Conservation (phyloP, 2,329 filamentous ascomycete genomes). For the Nannizzia gypsea region DNA sequence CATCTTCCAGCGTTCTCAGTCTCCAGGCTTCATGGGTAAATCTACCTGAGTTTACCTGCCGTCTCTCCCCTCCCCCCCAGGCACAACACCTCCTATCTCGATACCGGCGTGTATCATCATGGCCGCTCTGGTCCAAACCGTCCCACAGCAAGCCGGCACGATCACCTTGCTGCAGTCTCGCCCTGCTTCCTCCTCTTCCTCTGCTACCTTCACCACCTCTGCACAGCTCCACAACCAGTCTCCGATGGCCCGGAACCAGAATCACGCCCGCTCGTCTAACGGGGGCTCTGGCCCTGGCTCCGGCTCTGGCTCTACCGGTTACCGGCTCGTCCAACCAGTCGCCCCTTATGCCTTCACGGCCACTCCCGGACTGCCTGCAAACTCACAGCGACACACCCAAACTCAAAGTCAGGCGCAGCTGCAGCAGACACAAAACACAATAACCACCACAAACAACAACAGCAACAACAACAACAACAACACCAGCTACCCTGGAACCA, state of each 20-base stretch:
- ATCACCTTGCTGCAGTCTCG: constrained; percentile 65
- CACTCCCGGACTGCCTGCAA: constrained; percentile 51
- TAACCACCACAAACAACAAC: constrained; percentile 44
- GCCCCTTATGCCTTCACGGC: constrained; percentile 67
- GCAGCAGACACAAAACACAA: no score
- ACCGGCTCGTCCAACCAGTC: constrained; percentile 42
- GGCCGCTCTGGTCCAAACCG: constrained; percentile 75
- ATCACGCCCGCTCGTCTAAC: constrained; percentile 33
- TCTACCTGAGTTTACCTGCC: neutral
- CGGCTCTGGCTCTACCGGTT: neutral
- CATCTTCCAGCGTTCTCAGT: neutral
- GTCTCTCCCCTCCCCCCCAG: neutral
- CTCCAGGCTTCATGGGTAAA: neutral
- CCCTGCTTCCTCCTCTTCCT: constrained; percentile 50
- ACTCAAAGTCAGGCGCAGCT: constrained; percentile 29
- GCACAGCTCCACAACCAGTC: constrained; percentile 19
- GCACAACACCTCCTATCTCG: neutral
- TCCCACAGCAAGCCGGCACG: constrained; percentile 62
- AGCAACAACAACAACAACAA: constrained; percentile 33
- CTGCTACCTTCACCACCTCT: constrained; percentile 20
- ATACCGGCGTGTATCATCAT: constrained; percentile 41
- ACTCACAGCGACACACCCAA: constrained; percentile 42
- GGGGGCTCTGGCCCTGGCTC: constrained; percentile 18
- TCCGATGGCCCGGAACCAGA: constrained; percentile 24
- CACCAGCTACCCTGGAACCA: constrained; percentile 30